Evolutionary conservation across 306 rosid species (phyloP), one percentile per base, ranked within the genome.

Genomic region (Inga leiocalycina): DNA sequence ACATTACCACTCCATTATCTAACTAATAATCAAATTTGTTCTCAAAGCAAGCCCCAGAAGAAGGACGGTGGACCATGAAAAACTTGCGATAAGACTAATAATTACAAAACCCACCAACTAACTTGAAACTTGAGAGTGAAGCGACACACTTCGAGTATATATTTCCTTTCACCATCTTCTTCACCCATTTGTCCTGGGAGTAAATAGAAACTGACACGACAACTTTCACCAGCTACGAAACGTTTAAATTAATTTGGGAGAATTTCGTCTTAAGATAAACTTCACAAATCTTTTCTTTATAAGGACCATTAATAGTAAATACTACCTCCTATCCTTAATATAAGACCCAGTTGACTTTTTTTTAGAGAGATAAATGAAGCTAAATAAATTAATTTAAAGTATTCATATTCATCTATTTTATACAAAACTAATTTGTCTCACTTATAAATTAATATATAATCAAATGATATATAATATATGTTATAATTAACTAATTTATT

Each of bases 81-180:
- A 32, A 10, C 46, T 34, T 51, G 3, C 48, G 20, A 34, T 46
- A 34, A 75, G 11, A 32, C 19, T 52, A 75, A 75, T 75, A 39
- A 75, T 34, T 34, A 54, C 66, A 52, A 52, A 52, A 34, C 66
- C 78, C 65, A 16, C 62, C 30, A 32, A 75, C 48, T 74, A 51
- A 19, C 78, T 75, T 75, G 48, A 34, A 22, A 14, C 78, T 75
- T 75, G 34, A 34, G 39, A 14, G 54, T 51, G 78, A 16, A 75
- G 64, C 77, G 30, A 56, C n/a, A 37, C n/a, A 35, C 61, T 9
- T 70, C 52, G 1, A 46, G 46, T 51, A 10, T 59, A 22, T 59
- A 16, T 74, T 27, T 51, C 2, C 32, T 13, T 32, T 49, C 45
- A 24, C 16, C n/a, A 12, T 45, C 57, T 24, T n/a, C 30, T 57